Percentiles rank a stretch among this genome's conserved stretches.
phyloP scores from a whole-genome alignment of 2,329 filamentous ascomycete genomes.

The Trichoderma harzianum region DNA sequence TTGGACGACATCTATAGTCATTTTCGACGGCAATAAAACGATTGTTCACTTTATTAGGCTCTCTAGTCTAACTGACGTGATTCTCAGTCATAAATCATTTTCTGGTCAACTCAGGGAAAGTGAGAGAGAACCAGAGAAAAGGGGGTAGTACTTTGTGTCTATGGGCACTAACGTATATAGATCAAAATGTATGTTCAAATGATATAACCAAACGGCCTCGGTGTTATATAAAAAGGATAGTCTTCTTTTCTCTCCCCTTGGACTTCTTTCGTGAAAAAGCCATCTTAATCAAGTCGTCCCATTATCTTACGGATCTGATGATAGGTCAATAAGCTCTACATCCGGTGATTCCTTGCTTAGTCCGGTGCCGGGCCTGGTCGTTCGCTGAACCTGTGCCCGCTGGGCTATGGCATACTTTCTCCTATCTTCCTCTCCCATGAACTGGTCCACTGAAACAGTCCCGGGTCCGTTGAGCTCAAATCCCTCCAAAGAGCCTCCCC shows the following conservation, averaged over 20 bases:
- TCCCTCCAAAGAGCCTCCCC: constrained; percentile 64
- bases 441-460: constrained; percentile 63
- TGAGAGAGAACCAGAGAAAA: neutral
- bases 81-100: neutral
- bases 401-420: constrained; percentile 70
- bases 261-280: neutral
- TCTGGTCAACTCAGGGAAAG: neutral
- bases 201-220: neutral
- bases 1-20: neutral
- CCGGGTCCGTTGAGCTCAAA: constrained; percentile 55
- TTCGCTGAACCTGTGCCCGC: constrained; percentile 42
- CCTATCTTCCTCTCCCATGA: constrained; percentile 76
- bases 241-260: neutral
- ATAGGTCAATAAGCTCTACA: constrained; percentile 17
- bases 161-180: neutral
- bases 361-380: neutral
- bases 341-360: neutral
- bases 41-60: neutral
- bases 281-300: neutral
- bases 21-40: neutral
- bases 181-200: neutral
- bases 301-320: neutral
- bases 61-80: neutral
- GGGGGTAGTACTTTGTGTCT: neutral
- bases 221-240: neutral